Percentiles rank a stretch among this genome's conserved stretches.
Conservation (phyloP, 148 eudicot genomes). For the Selenicereus undatus region DNA sequence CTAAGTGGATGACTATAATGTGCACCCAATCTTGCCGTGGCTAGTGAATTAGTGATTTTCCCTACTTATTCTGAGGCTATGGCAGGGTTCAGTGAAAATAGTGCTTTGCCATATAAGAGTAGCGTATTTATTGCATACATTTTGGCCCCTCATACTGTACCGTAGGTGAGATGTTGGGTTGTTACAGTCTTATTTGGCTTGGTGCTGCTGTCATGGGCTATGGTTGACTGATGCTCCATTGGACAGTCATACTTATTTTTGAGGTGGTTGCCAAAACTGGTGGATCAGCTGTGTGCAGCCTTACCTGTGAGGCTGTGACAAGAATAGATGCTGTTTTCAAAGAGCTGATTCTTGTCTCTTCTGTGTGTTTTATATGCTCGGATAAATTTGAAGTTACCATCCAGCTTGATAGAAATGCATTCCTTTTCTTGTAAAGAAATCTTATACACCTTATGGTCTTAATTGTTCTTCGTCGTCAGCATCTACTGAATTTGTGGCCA, state of each 20-base stretch:
- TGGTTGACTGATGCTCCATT: background rate
- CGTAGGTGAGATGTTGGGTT: background rate
- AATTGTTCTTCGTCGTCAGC: background rate
- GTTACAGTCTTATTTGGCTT: background rate
- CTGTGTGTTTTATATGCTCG: background rate
- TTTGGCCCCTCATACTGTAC: background rate
- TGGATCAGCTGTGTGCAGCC: too few species aligned
- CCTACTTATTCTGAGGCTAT: background rate
- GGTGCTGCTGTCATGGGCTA: background rate
- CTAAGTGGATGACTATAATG: background rate
- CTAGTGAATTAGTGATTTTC: background rate
- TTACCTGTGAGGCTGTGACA: too few species aligned
- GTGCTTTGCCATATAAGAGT: background rate
- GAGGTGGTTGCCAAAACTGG: too few species aligned
- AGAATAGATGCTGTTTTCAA: background rate
- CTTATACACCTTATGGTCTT: background rate
- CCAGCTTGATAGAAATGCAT: conserved; percentile 1
- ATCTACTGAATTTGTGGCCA: background rate
- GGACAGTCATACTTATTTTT: background rate
- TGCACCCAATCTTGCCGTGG: background rate
- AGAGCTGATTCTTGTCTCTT: background rate
- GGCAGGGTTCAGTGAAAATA: background rate
- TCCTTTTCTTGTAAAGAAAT: conserved; percentile 12
- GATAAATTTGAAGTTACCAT: background rate
- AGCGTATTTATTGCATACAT: background rate